Percentiles rank a stretch among this genome's conserved stretches.
phyloP scores from a whole-genome alignment of 306 rosid species.

The Ziziphus jujuba region DNA sequence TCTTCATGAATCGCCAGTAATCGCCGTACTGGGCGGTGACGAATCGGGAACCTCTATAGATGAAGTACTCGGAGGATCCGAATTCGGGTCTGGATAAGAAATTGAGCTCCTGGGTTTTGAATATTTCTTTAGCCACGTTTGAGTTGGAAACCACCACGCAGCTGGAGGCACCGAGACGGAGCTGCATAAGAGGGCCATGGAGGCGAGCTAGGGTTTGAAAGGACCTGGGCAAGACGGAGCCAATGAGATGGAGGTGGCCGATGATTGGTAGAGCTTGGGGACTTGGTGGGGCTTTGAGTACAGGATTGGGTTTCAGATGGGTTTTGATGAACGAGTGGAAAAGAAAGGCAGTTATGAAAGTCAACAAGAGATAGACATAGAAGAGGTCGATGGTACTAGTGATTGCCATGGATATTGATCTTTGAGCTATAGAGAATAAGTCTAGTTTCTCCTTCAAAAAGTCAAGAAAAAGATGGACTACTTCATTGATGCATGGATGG shows the following conservation, averaged over 20 bases:
- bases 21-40: slow-evolving; percentile 52
- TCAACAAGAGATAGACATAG: slow-evolving; percentile 5
- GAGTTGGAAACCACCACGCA: slow-evolving; percentile 53
- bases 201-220: slow-evolving; percentile 45
- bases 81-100: slow-evolving; percentile 50
- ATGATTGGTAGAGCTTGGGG: slow-evolving; percentile 40
- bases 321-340: slow-evolving; percentile 19
- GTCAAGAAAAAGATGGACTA: too few relatives aligned
- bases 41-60: slow-evolving; percentile 46
- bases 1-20: slow-evolving; percentile 70
- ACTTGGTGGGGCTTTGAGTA: slow-evolving; percentile 24
- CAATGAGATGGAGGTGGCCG: slow-evolving; percentile 48
- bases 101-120: slow-evolving; percentile 52
- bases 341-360: neutral
- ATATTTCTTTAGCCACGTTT: slow-evolving; percentile 44
- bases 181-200: slow-evolving; percentile 53
- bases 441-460: too few relatives aligned
- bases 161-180: slow-evolving; percentile 53
- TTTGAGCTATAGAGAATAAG: too few relatives aligned
- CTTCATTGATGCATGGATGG: too few relatives aligned
- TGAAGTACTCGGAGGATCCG: slow-evolving; percentile 44
- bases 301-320: neutral
- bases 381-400: neutral
- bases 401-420: neutral
- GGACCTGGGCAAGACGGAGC: slow-evolving; percentile 51